These are phyloP conservation scores for Suhomyces atakaporum DNA, from an alignment of 1,139 yeast species.

Conservation along the genomic window DNA sequence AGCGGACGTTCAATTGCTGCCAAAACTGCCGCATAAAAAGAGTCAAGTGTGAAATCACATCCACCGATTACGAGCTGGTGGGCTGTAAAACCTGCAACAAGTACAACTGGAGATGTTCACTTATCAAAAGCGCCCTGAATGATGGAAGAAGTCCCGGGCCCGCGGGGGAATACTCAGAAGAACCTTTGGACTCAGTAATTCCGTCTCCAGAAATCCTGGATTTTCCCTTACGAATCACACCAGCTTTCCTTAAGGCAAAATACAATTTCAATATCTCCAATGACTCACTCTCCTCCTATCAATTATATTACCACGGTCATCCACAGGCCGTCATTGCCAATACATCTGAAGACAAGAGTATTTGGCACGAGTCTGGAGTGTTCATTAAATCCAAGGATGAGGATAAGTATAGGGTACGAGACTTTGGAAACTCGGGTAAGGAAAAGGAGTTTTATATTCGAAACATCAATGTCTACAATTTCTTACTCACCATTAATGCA, in stretches of 20 bases:
- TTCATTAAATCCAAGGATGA: constrained; percentile 21
- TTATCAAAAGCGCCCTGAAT: constrained; percentile 8
- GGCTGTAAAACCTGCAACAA: constrained; percentile 42
- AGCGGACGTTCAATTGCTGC: constrained; percentile 56
- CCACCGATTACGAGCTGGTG: constrained; percentile 33
- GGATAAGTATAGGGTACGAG: constrained; percentile 16
- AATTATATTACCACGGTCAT: constrained; percentile 29
- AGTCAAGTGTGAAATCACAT: constrained; percentile 37
- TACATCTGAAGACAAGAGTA: constrained; percentile 23
- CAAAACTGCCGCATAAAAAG: constrained; percentile 49
- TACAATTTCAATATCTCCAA: constrained; percentile 30
- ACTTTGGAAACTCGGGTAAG: constrained; percentile 17
- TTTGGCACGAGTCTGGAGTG: constrained; percentile 34
- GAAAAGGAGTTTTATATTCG: constrained; percentile 20
- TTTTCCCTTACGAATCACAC: constrained; percentile 18
- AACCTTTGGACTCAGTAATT: neutral
- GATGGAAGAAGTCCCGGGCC: constrained; percentile 6
- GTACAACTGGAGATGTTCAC: constrained; percentile 18
- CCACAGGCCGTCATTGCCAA: constrained; percentile 29
- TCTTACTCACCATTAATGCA: constrained; percentile 32
- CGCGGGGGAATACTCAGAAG: constrained; percentile 2
- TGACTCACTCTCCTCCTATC: constrained; percentile 23
- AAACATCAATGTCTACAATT: constrained; percentile 20
- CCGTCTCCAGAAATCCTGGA: neutral
- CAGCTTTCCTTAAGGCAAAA: constrained; percentile 25